Base-by-base conservation (phyloP, 495 filamentous ascomycete species). In the Trichoderma gamsii region DNA sequence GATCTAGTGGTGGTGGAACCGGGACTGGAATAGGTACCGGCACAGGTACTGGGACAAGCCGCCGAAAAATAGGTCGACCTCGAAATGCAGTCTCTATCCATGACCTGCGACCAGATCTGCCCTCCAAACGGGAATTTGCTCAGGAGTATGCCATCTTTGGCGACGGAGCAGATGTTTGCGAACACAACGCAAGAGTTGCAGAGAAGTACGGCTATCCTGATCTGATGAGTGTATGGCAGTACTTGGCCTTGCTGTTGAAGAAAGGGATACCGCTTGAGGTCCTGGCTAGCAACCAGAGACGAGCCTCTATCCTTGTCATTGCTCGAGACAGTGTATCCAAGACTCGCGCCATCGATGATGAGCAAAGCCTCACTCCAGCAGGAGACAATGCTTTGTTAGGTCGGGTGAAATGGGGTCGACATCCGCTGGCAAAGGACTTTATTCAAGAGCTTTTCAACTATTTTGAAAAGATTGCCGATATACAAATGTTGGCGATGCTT, bases 401-500 rank as follows among this genome's bases (percentile, higher is more conserved):
- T 21, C 80, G 87, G 46, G 86, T 96, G 52, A 91, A 90, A 81
- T 97, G 94, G 93, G 93, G 91, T 21, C 76, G 86, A 63, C 91
- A 93, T 79, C 90, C 93, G 0, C 81, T 97, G 23, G 92, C 88
- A n/a, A 81, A 82, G 49, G 89, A 88, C 81, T 81, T 97, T 43
- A 88, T 97, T 51, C 76, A 80, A 27, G 80, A 86, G 64, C 79
- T 86, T 21, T 92, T 97, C 72, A 83, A 85, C 16, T 85, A 96
- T 74, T 97, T 90, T 70, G 92, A 96, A 74, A 83, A 80, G 46
- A 80, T 88, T 38, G 92, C 87, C 2, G 92, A 97, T 74, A 79
- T 94, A 3, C 93, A 97, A 75, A 97, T 97, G 93, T 81, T 97
- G 21, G 94, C 92, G 43, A 96, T 97, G 93, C 84, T 97, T 15